phyloP scores from a whole-genome alignment of 1,284 basidiomycete species.

The Malassezia pachydermatis region DNA sequence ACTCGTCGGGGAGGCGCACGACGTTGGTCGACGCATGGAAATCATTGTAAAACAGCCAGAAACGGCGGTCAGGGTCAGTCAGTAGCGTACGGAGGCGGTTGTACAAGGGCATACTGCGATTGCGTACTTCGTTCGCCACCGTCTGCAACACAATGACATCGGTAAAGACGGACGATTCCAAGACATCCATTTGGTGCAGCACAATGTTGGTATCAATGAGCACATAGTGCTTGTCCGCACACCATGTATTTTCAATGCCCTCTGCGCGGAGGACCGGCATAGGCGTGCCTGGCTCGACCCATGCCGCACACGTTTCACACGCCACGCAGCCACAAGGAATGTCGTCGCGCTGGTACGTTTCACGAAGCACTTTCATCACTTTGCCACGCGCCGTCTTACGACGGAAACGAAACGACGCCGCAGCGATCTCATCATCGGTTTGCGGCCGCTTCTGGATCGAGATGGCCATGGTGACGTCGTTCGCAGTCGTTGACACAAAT shows the following conservation, averaged over 20 bases:
- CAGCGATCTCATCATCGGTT: conserved; percentile 24
- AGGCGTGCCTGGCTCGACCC: conserved; percentile 49
- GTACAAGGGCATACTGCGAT: conserved; percentile 82
- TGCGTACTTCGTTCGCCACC: conserved; percentile 87
- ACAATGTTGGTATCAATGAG: conserved; percentile 94
- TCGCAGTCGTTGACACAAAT: no score
- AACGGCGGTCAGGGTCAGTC: conserved; percentile 40
- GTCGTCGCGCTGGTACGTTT: conserved; percentile 86
- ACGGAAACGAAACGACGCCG: conserved; percentile 36
- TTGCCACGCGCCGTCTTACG: conserved; percentile 82
- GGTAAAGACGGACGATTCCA: conserved; percentile 37
- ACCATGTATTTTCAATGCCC: conserved; percentile 25
- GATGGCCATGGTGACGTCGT: conserved; percentile 35
- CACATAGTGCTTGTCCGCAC: conserved; percentile 58
- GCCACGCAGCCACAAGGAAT: conserved; percentile 74
- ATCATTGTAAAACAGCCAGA: conserved; percentile 42
- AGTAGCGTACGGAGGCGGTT: conserved; percentile 53
- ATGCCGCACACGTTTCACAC: conserved; percentile 54
- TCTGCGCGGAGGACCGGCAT: conserved; percentile 46
- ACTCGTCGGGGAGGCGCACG: conserved; percentile 28
- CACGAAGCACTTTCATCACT: conserved; percentile 87
- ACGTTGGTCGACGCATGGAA: conserved; percentile 30
- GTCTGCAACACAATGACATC: conserved; percentile 74
- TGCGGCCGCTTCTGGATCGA: conserved; percentile 42
- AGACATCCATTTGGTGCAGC: conserved; percentile 58